phyloP scores from a whole-genome alignment of 805 yeast genomes.

The Sugiyamaella qingdaonensis region DNA sequence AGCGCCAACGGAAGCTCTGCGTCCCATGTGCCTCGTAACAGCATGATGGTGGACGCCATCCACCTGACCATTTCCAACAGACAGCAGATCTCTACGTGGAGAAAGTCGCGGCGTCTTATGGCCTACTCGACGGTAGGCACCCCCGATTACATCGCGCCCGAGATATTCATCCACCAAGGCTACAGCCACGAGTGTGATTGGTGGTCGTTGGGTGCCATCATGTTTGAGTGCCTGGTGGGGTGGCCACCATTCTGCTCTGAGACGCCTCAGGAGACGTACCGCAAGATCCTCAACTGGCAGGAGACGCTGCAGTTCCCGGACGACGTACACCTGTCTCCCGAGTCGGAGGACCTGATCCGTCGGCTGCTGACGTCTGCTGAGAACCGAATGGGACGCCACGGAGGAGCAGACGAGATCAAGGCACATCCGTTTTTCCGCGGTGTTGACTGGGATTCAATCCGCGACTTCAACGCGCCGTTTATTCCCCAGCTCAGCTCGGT shows the following conservation, averaged over 20 bases:
- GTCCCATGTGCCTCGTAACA: conserved; percentile 46
- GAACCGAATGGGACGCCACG: conserved; percentile 74
- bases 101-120: conserved; percentile 86
- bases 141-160: conserved; percentile 95
- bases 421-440: conserved; percentile 90
- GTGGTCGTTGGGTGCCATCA: conserved; percentile 96
- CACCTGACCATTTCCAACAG: conserved; percentile 92
- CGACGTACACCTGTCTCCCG: conserved; percentile 83
- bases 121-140: conserved; percentile 97
- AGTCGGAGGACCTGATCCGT: conserved; percentile 81
- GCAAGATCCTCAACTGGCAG: conserved; percentile 87
- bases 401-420: conserved; percentile 91
- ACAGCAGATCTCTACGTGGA: conserved; percentile 95
- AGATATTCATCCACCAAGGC: conserved; percentile 86
- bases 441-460: conserved; percentile 88
- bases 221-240: conserved; percentile 93
- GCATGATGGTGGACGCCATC: conserved; percentile 89
- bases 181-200: conserved; percentile 97
- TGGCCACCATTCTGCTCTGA: conserved; percentile 98
- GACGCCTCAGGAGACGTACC: conserved; percentile 89
- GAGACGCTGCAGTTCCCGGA: conserved; percentile 86
- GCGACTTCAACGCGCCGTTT: conserved; percentile 88
- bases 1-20: conserved; percentile 24
- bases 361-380: conserved; percentile 74
- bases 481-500: conserved; percentile 87